These are phyloP conservation scores for Leptographium procerum DNA, from an alignment of 2,329 filamentous ascomycete species.

Conservation along the genomic window DNA sequence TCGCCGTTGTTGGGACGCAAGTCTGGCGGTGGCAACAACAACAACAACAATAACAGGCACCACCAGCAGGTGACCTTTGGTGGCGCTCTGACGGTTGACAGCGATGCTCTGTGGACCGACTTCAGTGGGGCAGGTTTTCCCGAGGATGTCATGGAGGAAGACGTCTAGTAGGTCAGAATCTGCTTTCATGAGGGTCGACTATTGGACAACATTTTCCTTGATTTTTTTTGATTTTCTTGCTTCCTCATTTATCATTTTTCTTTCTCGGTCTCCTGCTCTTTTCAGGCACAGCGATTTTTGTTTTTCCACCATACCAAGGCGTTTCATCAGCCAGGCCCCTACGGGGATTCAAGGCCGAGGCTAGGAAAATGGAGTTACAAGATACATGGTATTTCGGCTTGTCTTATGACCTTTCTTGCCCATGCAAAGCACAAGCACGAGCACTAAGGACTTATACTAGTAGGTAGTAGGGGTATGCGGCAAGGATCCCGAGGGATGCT, in stretches of 20 bases:
- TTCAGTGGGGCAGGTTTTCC: constrained; percentile 7
- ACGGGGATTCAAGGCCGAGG: neutral
- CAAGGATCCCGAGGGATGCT: too few species aligned
- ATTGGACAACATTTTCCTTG: neutral
- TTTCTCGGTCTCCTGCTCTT: neutral
- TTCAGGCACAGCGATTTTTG: neutral
- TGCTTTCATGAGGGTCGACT: too few species aligned
- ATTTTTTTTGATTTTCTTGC: neutral
- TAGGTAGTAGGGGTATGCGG: too few species aligned
- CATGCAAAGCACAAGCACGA: too few species aligned
- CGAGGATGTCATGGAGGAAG: constrained; percentile 1
- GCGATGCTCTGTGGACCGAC: constrained; percentile 15
- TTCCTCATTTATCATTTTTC: neutral
- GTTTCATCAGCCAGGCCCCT: neutral
- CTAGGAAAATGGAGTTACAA: neutral
- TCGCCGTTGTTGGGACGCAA: constrained; percentile 25
- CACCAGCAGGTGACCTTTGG: constrained; percentile 15
- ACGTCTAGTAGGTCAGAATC: neutral
- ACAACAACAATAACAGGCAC: too few species aligned
- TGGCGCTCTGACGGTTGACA: constrained; percentile 11
- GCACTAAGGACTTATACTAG: too few species aligned
- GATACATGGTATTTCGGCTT: too few species aligned
- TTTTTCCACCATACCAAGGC: neutral
- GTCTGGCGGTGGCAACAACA: neutral
- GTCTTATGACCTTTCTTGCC: too few species aligned